phyloP scores from a whole-genome alignment of 371 early-diverging fungal species.

The Blakeslea trispora region DNA sequence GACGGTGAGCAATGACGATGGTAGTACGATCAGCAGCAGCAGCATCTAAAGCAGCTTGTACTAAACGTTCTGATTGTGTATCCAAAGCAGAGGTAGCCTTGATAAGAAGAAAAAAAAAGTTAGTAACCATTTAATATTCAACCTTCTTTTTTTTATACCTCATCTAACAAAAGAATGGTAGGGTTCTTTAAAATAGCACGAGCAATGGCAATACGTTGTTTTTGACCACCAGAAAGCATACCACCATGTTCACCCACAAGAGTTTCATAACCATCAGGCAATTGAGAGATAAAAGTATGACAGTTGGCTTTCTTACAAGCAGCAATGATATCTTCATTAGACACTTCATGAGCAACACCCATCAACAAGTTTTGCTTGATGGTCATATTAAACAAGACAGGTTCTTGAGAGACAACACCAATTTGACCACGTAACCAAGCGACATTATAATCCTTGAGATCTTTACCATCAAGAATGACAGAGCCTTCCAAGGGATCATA shows the following conservation, averaged over 20 bases:
- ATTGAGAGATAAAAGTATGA: conserved; percentile 73
- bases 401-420: conserved; percentile 89
- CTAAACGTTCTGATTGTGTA: conserved; percentile 78
- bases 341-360: conserved; percentile 54
- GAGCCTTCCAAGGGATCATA: conserved; percentile 74
- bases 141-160: too few relatives aligned
- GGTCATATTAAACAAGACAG: conserved; percentile 83
- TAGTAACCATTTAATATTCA: conserved; percentile 25
- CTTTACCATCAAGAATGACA: conserved; percentile 71
- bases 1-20: conserved; percentile 91
- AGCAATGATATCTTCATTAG: conserved; percentile 62
- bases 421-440: conserved; percentile 75
- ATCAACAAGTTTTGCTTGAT: conserved; percentile 81
- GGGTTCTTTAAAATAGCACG: conserved; percentile 53
- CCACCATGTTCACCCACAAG: conserved; percentile 69
- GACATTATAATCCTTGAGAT: conserved; percentile 69
- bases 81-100: conserved; percentile 79
- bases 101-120: conserved; percentile 5
- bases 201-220: conserved; percentile 53
- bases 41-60: conserved; percentile 78
- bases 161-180: conserved; percentile 48
- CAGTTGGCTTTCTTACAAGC: conserved; percentile 70
- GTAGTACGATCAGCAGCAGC: conserved; percentile 83
- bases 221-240: conserved; percentile 82
- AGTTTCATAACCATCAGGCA: conserved; percentile 80